Percentiles rank a stretch among this genome's conserved stretches.
phyloP scores from a whole-genome alignment of 495 filamentous ascomycete species.

The Penicillium ochrochloron region DNA sequence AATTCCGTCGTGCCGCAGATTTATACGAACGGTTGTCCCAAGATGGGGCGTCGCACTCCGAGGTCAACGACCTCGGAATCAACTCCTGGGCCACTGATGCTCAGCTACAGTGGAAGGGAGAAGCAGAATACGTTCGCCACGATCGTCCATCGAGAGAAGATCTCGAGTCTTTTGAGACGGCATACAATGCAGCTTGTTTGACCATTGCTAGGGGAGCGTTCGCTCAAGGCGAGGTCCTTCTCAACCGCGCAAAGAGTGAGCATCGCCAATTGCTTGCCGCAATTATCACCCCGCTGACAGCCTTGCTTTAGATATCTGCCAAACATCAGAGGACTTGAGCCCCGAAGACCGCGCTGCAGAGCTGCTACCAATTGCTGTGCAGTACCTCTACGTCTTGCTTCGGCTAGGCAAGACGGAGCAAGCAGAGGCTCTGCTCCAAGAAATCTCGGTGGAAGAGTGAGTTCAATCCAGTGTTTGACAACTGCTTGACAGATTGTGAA shows the following conservation, averaged over 20 bases:
- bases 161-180: constrained; percentile 88
- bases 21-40: constrained; percentile 68
- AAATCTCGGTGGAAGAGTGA: constrained; percentile 67
- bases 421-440: constrained; percentile 67
- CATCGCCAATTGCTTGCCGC: not conserved
- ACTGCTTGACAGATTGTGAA: constrained; percentile 3
- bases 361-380: constrained; percentile 81
- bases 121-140: constrained; percentile 53
- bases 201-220: constrained; percentile 82
- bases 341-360: constrained; percentile 85
- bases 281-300: constrained; percentile 13
- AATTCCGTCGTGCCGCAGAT: constrained; percentile 71
- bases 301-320: constrained; percentile 70
- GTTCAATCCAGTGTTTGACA: constrained; percentile 23
- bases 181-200: constrained; percentile 89
- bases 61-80: constrained; percentile 86
- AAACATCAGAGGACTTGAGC: constrained; percentile 77
- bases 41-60: constrained; percentile 56
- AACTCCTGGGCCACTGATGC: constrained; percentile 81
- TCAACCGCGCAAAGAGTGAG: constrained; percentile 77
- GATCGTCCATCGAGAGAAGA: constrained; percentile 72
- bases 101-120: constrained; percentile 83
- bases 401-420: constrained; percentile 74
- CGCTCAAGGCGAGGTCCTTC: constrained; percentile 70
- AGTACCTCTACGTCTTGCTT: constrained; percentile 80